Conservation (phyloP, 1,139 yeast species). For the Petasospora fabianii region DNA sequence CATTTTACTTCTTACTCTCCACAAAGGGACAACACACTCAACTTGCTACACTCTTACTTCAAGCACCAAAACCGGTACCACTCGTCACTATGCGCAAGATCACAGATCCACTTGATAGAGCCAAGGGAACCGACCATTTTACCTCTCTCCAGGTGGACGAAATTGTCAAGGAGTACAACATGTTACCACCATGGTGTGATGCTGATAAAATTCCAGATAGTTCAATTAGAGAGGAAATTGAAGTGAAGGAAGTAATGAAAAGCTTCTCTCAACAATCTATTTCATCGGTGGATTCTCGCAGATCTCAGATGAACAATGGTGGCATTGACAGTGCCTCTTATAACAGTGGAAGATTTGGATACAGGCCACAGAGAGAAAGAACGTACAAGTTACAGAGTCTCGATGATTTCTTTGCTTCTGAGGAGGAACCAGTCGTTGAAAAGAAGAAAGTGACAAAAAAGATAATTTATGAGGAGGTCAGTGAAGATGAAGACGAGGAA, state of each 20-base stretch:
- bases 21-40: conserved; percentile 38
- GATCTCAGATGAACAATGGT: not conserved
- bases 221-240: conserved; percentile 21
- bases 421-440: conserved; percentile 33
- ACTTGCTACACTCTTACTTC: conserved; percentile 72
- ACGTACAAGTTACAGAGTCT: conserved; percentile 62
- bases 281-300: conserved; percentile 1
- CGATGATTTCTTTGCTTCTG: conserved; percentile 84
- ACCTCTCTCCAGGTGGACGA: conserved; percentile 41
- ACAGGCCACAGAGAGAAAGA: conserved; percentile 32
- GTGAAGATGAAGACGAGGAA: conserved; percentile 13
- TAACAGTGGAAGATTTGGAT: not conserved
- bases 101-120: conserved; percentile 35
- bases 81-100: conserved; percentile 25
- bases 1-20: conserved; percentile 50
- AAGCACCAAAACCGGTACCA: conserved; percentile 78
- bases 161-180: conserved; percentile 23
- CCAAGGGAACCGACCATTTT: conserved; percentile 30
- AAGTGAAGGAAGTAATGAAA: conserved; percentile 16
- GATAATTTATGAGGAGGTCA: conserved; percentile 29
- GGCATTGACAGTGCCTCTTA: conserved; percentile 1
- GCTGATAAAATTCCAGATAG: conserved; percentile 10
- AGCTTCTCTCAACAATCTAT: conserved; percentile 15
- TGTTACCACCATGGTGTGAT: conserved; percentile 22
- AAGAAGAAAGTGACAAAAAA: conserved; percentile 22